Base-by-base conservation (phyloP, 2,329 filamentous ascomycete genomes). In the Allantophomopsis cytisporea region DNA sequence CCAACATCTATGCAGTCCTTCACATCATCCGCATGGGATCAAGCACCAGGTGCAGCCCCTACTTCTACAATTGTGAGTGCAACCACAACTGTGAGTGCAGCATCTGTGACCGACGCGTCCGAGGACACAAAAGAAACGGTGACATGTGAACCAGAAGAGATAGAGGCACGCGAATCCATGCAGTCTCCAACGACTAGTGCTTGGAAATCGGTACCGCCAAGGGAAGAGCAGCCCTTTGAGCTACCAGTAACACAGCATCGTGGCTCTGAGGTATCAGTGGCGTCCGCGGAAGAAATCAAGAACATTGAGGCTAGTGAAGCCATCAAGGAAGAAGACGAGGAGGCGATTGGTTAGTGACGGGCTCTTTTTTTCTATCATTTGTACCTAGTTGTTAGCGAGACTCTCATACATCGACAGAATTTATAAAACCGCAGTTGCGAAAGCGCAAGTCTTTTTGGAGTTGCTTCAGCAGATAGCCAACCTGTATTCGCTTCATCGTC, bases 221-320 rank as follows among this genome's bases (percentile, higher is more conserved):
- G 18, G 7, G 32, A 31, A 7, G 11, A 32, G 12, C 39, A 36
- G 36, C 33, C 36, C 4, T 31, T 15, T 21, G 38, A 45, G 12
- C 47, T 43, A 14, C 16, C 50, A 17, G 44, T 49, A 21, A 47
- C 43, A 20, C 21, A 51, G 35, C 51, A 53, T 48, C 20, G 43
- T 34, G 6, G 50, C 47, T 32, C n/a, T 43, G 7, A 35, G 46
- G 30, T 33, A 42, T 7, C 45, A 45, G 12, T 35, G 4, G 49
- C 45, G 28, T 47, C 46, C 3, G 44, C 39, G 12, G 56, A 51
- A 38, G 49, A 52, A 30, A 53, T 54, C 17, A 50, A 48, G 40
- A 38, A 50, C 36, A 38, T 54, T 35, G 54, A 56, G 36, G 45
- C 49, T 12, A 47, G 50, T 7, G 39, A 41, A 21, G 44, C 46